Conservation (phyloP, 163 green algal genomes). For the Chlorella variabilis region DNA sequence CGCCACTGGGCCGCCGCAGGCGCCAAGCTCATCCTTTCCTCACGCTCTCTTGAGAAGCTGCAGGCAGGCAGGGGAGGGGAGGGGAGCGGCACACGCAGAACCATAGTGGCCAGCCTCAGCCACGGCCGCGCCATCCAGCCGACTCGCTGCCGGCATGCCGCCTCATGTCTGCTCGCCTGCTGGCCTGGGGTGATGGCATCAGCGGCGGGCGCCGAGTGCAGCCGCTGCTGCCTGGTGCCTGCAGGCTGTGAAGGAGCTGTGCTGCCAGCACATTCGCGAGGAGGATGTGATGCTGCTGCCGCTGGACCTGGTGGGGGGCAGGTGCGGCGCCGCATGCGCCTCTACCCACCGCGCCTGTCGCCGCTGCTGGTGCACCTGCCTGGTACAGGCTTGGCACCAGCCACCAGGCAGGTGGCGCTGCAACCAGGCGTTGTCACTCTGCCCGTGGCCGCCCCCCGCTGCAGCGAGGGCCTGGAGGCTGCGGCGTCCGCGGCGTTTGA, state of each 20-base stretch:
- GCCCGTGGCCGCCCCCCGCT: too few species aligned
- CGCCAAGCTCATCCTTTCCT: conserved; percentile 79
- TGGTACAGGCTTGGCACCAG: neutral
- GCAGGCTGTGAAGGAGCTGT: conserved; percentile 47
- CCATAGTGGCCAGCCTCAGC: neutral
- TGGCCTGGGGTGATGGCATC: too few species aligned
- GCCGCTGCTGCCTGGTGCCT: neutral
- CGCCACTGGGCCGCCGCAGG: conserved; percentile 64
- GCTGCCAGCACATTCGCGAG: conserved; percentile 26
- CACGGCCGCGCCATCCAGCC: neutral
- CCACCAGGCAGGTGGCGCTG: too few species aligned
- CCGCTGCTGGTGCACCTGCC: neutral
- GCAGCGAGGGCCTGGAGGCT: conserved; percentile 50
- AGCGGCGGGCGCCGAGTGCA: neutral
- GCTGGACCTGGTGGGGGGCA: conserved; percentile 69
- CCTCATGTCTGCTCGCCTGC: too few species aligned
- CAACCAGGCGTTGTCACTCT: too few species aligned
- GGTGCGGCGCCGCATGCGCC: neutral
- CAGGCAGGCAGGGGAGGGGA: neutral
- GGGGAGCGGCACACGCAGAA: neutral
- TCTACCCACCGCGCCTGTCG: neutral
- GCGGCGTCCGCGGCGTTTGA: conserved; percentile 63
- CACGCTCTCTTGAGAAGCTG: conserved; percentile 54
- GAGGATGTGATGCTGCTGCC: conserved; percentile 68
- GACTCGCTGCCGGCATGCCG: neutral